Conservation (phyloP, 371 early-diverging fungal species). For the Zopfochytrium polystomum region DNA sequence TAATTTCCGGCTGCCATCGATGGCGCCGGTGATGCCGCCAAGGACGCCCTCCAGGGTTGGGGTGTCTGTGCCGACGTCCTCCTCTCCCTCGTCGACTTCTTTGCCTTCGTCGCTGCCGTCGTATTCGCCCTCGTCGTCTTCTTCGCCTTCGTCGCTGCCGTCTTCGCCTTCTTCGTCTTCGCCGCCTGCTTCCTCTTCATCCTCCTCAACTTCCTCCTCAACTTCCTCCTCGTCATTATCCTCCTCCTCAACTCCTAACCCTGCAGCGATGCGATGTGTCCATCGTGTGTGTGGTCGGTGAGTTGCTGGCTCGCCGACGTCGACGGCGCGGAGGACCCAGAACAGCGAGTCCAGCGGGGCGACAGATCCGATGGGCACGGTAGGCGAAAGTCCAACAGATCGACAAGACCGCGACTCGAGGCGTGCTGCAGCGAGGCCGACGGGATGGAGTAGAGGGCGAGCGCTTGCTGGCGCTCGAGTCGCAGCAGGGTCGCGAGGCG, state of each 20-base stretch:
- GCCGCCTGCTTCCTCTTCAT: conserved; percentile 5
- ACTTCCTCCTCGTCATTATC: background rate
- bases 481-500: no score
- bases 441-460: no score
- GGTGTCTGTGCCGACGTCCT: conserved; percentile 6
- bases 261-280: no score
- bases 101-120: conserved; percentile 2
- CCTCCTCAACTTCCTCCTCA: background rate
- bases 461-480: no score
- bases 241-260: background rate
- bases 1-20: background rate
- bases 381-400: no score
- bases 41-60: conserved; percentile 5
- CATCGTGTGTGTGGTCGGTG: no score
- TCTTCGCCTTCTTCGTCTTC: conserved; percentile 6
- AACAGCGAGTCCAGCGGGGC: no score
- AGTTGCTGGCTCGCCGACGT: no score
- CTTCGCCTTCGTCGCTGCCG: conserved; percentile 3
- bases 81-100: conserved; percentile 8
- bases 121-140: background rate
- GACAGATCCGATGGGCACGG: no score
- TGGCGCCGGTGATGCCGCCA: background rate
- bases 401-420: no score
- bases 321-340: no score
- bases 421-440: no score